Conservation (phyloP, 192 early-diverging fungal species). For the Coemansia sp. region DNA sequence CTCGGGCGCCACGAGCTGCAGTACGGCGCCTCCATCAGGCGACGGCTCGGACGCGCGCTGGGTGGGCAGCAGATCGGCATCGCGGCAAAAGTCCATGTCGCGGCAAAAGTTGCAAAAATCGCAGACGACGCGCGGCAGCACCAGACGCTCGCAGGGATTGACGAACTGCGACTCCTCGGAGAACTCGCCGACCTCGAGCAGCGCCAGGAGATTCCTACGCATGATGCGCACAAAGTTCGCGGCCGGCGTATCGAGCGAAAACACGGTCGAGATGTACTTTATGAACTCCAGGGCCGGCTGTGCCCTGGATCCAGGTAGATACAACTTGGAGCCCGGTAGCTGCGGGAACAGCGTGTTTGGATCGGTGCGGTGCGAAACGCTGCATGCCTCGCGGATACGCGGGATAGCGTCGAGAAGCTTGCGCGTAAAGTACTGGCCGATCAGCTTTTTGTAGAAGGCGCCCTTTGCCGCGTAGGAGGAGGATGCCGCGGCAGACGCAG, state of each 20-base stretch:
- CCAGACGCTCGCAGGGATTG: slow-evolving; percentile 80
- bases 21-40: slow-evolving; percentile 8
- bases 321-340: slow-evolving; percentile 59
- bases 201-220: slow-evolving; percentile 70
- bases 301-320: slow-evolving; percentile 11
- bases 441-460: slow-evolving; percentile 49
- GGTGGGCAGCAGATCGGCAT: slow-evolving; percentile 62
- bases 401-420: slow-evolving; percentile 63
- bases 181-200: slow-evolving; percentile 83
- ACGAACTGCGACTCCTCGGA: slow-evolving; percentile 68
- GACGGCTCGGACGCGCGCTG: slow-evolving; percentile 13
- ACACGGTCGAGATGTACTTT: slow-evolving; percentile 71
- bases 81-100: slow-evolving; percentile 90
- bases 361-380: slow-evolving; percentile 17
- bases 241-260: slow-evolving; percentile 72
- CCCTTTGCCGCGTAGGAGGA: slow-evolving; percentile 14
- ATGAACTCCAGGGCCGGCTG: slow-evolving; percentile 83
- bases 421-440: slow-evolving; percentile 61
- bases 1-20: slow-evolving; percentile 9
- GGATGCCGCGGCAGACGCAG: slow-evolving; percentile 1
- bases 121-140: slow-evolving; percentile 80
- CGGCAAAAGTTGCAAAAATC: slow-evolving; percentile 78
- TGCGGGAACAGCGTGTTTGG: slow-evolving; percentile 58
- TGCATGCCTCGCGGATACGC: slow-evolving; percentile 55
- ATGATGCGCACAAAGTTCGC: slow-evolving; percentile 76